These are phyloP conservation scores for Malus hybrid DNA, from an alignment of 331 rosid genomes.

Conservation along the genomic window DNA sequence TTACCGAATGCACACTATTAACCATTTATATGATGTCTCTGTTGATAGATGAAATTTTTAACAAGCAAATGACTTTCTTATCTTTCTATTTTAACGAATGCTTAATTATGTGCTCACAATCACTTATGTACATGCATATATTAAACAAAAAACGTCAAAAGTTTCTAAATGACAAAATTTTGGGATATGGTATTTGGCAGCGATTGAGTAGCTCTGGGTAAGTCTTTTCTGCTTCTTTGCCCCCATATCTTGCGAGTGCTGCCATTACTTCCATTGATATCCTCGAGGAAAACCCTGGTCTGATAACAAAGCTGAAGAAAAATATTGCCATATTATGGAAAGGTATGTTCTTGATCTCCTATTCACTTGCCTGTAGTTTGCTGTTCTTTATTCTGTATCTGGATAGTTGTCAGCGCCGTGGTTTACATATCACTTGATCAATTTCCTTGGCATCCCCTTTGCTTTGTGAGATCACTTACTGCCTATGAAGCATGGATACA, in stretches of 20 bases:
- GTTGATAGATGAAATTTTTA: too few relatives aligned
- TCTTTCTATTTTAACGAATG: too few relatives aligned
- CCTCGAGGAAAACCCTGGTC: constrained; percentile 72
- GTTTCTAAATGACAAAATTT: too few relatives aligned
- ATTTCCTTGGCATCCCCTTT: not conserved
- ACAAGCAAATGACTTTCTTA: too few relatives aligned
- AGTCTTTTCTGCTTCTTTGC: constrained; percentile 94
- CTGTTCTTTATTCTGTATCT: too few relatives aligned
- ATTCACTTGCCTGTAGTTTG: not conserved
- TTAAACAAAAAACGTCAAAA: too few relatives aligned
- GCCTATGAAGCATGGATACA: too few relatives aligned
- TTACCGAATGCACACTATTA: too few relatives aligned
- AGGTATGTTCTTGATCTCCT: constrained; percentile 46
- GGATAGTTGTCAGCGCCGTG: not conserved
- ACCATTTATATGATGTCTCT: too few relatives aligned
- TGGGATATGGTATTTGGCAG: constrained; percentile 24
- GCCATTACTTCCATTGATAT: constrained; percentile 83
- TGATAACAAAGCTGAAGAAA: constrained; percentile 58
- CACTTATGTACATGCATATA: too few relatives aligned
- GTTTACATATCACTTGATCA: not conserved
- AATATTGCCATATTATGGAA: constrained; percentile 55
- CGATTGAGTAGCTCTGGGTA: constrained; percentile 95
- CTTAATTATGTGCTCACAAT: too few relatives aligned
- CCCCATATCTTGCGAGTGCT: constrained; percentile 95
- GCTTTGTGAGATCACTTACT: not conserved